Evolutionary conservation across 164 flowering plant species (phyloP).

Genomic region (Macadamia tetraphylla): DNA sequence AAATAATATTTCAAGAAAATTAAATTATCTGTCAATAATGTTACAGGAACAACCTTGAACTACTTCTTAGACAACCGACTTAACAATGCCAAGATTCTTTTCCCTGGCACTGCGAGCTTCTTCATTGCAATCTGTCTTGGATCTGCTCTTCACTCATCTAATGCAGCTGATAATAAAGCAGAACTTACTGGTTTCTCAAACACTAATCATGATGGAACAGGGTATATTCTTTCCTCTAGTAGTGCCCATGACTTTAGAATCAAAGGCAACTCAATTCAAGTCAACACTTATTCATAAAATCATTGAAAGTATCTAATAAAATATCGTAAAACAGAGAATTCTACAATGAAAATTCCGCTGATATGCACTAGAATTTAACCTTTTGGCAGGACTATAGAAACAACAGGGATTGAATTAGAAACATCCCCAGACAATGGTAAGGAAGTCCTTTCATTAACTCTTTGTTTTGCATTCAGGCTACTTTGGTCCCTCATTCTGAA

Average conservation of each 20-base stretch:
- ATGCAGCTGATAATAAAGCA: slow-evolving; percentile 54
- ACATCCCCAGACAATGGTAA: slow-evolving; percentile 16
- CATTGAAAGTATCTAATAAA: too few species aligned
- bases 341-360: neutral
- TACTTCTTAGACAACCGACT: slow-evolving; percentile 82
- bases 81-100: slow-evolving; percentile 78
- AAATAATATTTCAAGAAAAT: too few species aligned
- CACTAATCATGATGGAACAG: slow-evolving; percentile 16
- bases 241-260: neutral
- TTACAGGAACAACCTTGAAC: slow-evolving; percentile 76
- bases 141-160: slow-evolving; percentile 71
- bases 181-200: slow-evolving; percentile 35
- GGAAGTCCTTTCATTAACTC: neutral
- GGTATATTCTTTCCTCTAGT: slow-evolving; percentile 24
- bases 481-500: too few species aligned
- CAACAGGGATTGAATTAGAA: slow-evolving; percentile 4
- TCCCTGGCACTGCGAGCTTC: slow-evolving; percentile 86
- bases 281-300: too few species aligned
- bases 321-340: too few species aligned
- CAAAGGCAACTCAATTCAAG: too few species aligned
- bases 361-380: neutral
- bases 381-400: slow-evolving; percentile 13
- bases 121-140: slow-evolving; percentile 72
- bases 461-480: neutral
- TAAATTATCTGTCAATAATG: neutral